These are phyloP conservation scores for Allium sativum DNA, from an alignment of 106 monocot genomes.

Conservation along the genomic window DNA sequence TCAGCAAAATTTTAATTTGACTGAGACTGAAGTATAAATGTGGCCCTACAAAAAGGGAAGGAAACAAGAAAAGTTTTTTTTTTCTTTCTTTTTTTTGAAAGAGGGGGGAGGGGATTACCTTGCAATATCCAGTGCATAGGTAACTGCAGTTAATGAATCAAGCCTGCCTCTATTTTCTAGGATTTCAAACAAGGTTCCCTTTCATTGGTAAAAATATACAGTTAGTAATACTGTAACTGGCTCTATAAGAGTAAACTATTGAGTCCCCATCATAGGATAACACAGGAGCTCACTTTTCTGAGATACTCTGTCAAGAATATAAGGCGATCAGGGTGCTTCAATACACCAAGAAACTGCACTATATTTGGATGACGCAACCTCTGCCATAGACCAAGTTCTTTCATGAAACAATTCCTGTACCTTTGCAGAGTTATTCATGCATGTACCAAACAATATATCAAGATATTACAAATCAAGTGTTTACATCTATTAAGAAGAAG, in stretches of 20 bases:
- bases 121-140: slow-evolving; percentile 20
- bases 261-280: not conserved
- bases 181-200: slow-evolving; percentile 18
- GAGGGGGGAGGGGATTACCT: slow-evolving; percentile 1
- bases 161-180: slow-evolving; percentile 15
- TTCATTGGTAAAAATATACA: not conserved
- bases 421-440: not conserved
- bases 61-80: no score
- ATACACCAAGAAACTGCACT: slow-evolving; percentile 20
- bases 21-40: no score
- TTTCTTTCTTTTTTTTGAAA: not conserved
- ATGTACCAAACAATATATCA: no score
- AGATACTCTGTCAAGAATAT: slow-evolving; percentile 20
- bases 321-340: slow-evolving; percentile 11
- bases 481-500: no score
- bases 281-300: slow-evolving; percentile 6
- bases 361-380: slow-evolving; percentile 19
- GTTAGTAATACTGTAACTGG: not conserved
- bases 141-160: slow-evolving; percentile 11
- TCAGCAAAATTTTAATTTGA: no score
- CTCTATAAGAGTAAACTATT: not conserved
- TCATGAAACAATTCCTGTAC: slow-evolving; percentile 11
- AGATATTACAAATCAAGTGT: no score
- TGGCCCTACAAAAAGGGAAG: no score
- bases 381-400: slow-evolving; percentile 17